A percentile compares a stretch with the other conserved stretches of the same genome.
Conservation (phyloP, 148 eudicot genomes). For the Pharnaceum exiguum region DNA sequence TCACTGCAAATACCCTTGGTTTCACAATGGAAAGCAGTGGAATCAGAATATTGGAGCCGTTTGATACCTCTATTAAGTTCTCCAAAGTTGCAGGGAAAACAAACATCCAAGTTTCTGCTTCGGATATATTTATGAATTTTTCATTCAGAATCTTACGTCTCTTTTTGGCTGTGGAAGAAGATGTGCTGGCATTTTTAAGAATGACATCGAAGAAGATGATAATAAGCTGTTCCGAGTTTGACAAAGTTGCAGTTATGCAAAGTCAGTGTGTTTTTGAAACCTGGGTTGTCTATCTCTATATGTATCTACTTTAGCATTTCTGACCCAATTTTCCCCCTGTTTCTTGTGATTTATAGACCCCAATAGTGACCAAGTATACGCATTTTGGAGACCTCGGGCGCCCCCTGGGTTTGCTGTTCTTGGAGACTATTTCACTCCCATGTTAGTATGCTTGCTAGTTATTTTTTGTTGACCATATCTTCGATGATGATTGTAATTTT, state of each 20-base stretch:
- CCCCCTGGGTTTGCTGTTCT: constrained; percentile 97
- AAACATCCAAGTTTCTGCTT: constrained; percentile 61
- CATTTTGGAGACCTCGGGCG: constrained; percentile 96
- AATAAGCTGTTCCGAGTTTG: constrained; percentile 84
- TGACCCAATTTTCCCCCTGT: background rate
- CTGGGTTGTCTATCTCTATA: background rate
- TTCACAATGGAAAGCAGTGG: constrained; percentile 95
- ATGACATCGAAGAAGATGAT: constrained; percentile 78
- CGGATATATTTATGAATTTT: constrained; percentile 94
- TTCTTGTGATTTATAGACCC: constrained; percentile 35
- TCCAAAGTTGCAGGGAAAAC: constrained; percentile 77
- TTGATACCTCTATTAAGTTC: constrained; percentile 76
- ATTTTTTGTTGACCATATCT: background rate
- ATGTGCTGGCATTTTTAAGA: constrained; percentile 71
- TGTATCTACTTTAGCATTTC: background rate
- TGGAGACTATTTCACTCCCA: constrained; percentile 91
- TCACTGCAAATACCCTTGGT: constrained; percentile 83
- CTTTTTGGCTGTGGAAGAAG: constrained; percentile 95
- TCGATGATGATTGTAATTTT: background rate
- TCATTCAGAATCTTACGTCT: constrained; percentile 89
- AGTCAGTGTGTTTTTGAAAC: constrained; percentile 33
- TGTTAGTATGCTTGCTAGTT: constrained; percentile 38
- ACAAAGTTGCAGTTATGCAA: constrained; percentile 76
- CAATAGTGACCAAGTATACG: constrained; percentile 51
- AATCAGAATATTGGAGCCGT: constrained; percentile 90